Evolutionary conservation across 495 filamentous ascomycete species (phyloP).

Genomic region (Neurospora sp.): DNA sequence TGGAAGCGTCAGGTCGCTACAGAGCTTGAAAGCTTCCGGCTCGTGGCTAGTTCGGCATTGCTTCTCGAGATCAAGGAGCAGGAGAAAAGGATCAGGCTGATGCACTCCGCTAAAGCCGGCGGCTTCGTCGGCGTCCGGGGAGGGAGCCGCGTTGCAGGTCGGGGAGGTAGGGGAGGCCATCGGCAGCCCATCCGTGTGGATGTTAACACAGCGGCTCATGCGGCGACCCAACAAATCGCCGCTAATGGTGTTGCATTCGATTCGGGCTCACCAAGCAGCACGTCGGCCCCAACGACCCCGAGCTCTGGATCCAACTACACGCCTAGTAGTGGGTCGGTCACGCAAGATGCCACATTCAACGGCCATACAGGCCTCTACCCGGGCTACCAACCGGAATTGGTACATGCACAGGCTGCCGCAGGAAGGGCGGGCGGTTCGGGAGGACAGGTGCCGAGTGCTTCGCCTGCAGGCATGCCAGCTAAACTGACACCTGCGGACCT

Average conservation of each 20-base stretch:
- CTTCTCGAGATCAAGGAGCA: constrained; percentile 22
- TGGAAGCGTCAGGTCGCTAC: constrained; percentile 4
- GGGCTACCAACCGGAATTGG: background rate
- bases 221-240: background rate
- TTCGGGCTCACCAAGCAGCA: background rate
- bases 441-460: background rate
- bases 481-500: background rate
- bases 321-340: background rate
- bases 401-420: background rate
- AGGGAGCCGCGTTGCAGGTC: background rate
- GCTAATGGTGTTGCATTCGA: background rate
- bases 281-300: background rate
- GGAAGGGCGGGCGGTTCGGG: background rate
- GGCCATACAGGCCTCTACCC: background rate
- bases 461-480: background rate
- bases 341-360: background rate
- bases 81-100: background rate
- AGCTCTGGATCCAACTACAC: background rate
- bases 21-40: constrained; percentile 27
- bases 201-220: background rate
- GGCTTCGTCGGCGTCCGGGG: background rate
- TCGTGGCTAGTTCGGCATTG: constrained; percentile 29
- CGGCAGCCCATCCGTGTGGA: background rate
- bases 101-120: background rate
- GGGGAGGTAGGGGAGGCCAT: background rate